Evolutionary conservation across 371 early-diverging fungal genomes (phyloP), one percentile per base, ranked within the genome.

Genomic region (Mortierella sp.): DNA sequence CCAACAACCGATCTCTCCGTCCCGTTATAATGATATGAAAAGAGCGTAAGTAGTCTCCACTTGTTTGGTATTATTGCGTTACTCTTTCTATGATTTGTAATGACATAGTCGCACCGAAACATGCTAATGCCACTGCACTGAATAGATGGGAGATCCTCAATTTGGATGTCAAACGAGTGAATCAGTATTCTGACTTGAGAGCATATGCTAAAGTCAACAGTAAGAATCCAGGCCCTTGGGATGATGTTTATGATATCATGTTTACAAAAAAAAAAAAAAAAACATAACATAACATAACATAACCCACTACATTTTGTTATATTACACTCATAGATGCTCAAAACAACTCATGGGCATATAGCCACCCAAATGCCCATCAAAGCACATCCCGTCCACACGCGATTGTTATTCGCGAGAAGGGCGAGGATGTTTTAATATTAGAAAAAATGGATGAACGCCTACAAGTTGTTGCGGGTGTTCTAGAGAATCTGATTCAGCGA

Each of bases 391-490:
- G 72, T 2, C 80, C 80, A 10, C 73, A 61, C 10, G 71, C 85
- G 16, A 48, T 90, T 2, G 86, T 87, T 68, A 70, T 88, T 19
- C 86, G 88, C 8, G 89, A 89, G 69, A 85, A 86, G 67, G 88
- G 88, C 0, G 75, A 85, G 0, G 86, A 89, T 72, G 91, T 89
- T 10, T 74, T 90, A 11, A 79, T 89, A n/a, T 74, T 87, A 72
- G 88, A 88, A 67, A 86, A 86, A 83, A 58, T 86, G 2, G 79
- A 67, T 3, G 88, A 86, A 1, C 84, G 86, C 57, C 59, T 89
- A 15, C 88, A 88, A 16, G 86, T 92, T 3, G 86, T 91, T 43
- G 89, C 90, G 3, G 93, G 92, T 9, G 86, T 88, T 11, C 52
- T 81, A 22, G 87, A 88, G 32, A 86, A 87, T 43, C 63, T 93